Conservation (phyloP, 1,284 basidiomycete species). For the Gomphus bonarii region DNA sequence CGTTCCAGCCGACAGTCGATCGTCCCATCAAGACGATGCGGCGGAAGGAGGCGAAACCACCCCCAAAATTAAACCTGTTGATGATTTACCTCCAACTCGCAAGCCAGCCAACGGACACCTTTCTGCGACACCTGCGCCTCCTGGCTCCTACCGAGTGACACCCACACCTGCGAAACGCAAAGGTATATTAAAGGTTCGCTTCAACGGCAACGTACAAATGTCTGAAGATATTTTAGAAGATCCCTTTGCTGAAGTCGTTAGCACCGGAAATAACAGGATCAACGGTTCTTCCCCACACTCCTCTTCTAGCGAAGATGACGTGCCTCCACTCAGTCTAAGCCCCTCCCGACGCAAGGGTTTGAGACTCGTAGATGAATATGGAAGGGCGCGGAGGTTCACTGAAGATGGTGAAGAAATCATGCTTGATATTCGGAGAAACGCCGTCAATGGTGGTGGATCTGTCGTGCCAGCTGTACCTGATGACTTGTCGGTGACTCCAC, state of each 20-base stretch:
- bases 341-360: constrained; percentile 1
- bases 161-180: constrained; percentile 37
- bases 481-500: not conserved
- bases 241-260: not conserved
- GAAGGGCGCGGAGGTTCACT: constrained; percentile 9
- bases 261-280: not conserved
- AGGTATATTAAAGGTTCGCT: constrained; percentile 51
- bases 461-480: not conserved
- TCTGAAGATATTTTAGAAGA: not conserved
- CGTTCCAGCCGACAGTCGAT: not conserved
- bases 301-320: not conserved
- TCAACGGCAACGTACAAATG: constrained; percentile 34
- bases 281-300: not conserved
- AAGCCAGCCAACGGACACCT: constrained; percentile 18
- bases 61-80: not conserved
- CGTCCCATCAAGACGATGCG: not conserved
- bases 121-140: constrained; percentile 53
- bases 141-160: constrained; percentile 61
- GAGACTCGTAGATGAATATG: constrained; percentile 9
- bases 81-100: not conserved
- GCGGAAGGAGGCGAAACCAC: not conserved
- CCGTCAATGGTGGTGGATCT: not conserved
- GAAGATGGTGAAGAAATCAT: constrained; percentile 10
- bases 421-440: constrained; percentile 2
- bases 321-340: not conserved